Base-by-base conservation (phyloP, 106 monocot genomes). In the Iris macrosiphon region DNA sequence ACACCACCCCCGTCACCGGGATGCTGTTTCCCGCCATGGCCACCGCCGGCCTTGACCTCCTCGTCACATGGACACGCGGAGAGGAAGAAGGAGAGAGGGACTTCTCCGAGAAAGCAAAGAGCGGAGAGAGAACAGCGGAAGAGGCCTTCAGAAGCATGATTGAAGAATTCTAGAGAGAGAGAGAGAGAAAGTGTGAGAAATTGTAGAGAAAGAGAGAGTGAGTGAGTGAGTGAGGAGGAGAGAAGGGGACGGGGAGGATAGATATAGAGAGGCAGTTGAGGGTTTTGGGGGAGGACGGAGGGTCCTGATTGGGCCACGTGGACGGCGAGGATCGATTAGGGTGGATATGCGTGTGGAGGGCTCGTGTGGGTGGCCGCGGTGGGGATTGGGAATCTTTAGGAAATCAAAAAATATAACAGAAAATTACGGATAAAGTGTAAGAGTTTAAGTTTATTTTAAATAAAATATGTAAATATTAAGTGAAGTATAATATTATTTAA, bases 1-100 rank as follows among this genome's bases (percentile, higher is more conserved):
- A 90, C 39, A 82, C 12, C 4, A 82, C 62, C 2, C 76, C 81
- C 15, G 76, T 72, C 11, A 72, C 45, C 13, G 45, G 57, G 15
- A 31, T 11, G 14, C 40, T 44, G 7, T 20, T 34, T 7, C 19
- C 40, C 3, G 49, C 60, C 22, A 57, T 23, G 15, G 49, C 48
- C 12, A 18, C 21, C 30, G 20, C 57, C 24, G 23, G 14, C 40
- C 1, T 14, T 23, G 43, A 8, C 40, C 11, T 18, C 60, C 22
- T 16, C 27, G 49, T 27, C 44, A 45, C 49, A 52, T 50, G 10
- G 18, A 29, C 11, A 20, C 26, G 12, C 21, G 45, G 16, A n/a
- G 7, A 18, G 16, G 31, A 6, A 40, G 70, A 18, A 31, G 47
- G 13, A 11, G n/a, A 40, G 11, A 24, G 30, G 27, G 16, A 29